Conservation (phyloP, 768 basidiomycete species). For the Leccinum disarticulatum region DNA sequence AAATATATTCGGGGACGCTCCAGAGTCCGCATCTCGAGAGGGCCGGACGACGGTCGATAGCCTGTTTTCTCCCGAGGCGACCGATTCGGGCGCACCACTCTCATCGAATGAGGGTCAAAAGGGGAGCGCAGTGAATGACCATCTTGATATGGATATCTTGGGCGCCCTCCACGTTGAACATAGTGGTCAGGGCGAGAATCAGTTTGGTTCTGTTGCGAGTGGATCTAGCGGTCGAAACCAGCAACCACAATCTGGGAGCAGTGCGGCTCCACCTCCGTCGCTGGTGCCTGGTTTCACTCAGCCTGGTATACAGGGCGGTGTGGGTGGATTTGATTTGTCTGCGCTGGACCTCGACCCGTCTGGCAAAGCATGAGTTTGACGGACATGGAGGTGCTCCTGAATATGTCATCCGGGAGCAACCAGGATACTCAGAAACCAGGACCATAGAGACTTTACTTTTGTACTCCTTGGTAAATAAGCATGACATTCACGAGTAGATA, state of each 20-base stretch:
- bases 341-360: conserved; percentile 44
- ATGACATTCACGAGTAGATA: neutral
- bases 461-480: conserved; percentile 2
- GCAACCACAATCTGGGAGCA: conserved; percentile 17
- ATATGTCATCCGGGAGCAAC: conserved; percentile 34
- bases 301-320: conserved; percentile 34
- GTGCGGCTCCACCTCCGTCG: conserved; percentile 37
- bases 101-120: conserved; percentile 23
- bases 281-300: conserved; percentile 24
- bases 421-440: conserved; percentile 27
- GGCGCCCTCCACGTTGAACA: conserved; percentile 31
- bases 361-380: conserved; percentile 47
- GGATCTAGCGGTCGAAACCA: conserved; percentile 15
- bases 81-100: conserved; percentile 20
- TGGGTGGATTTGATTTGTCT: conserved; percentile 45
- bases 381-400: conserved; percentile 55
- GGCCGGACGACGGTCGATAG: conserved; percentile 41
- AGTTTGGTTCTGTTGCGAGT: conserved; percentile 31
- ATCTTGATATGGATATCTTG: conserved; percentile 38
- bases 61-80: conserved; percentile 50
- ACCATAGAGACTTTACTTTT: conserved; percentile 11
- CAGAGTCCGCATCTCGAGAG: conserved; percentile 37
- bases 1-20: conserved; percentile 55
- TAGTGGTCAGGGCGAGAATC: conserved; percentile 14
- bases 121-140: conserved; percentile 14